Conservation (phyloP, 768 basidiomycete species). For the Leccinellum rugosiceps region DNA sequence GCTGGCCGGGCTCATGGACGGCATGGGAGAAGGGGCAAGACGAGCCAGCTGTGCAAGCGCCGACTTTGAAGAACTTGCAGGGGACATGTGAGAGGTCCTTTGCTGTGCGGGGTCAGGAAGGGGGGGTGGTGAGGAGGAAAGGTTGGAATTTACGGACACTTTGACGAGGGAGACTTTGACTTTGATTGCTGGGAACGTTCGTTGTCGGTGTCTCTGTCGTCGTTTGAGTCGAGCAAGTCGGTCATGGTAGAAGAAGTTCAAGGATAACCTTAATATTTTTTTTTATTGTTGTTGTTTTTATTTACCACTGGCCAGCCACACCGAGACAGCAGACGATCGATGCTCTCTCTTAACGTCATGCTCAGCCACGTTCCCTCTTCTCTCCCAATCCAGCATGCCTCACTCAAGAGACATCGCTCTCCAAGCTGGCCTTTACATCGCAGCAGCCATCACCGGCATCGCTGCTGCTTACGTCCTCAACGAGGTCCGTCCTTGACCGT, state of each 20-base stretch:
- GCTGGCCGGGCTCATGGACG: slow-evolving; percentile 66
- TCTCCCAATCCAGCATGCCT: slow-evolving; percentile 4
- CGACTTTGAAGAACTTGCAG: slow-evolving; percentile 96
- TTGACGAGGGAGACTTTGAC: slow-evolving; percentile 31
- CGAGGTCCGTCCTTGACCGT: slow-evolving; percentile 7
- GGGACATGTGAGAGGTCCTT: slow-evolving; percentile 95
- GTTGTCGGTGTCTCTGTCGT: slow-evolving; percentile 23
- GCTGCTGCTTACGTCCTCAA: slow-evolving; percentile 19
- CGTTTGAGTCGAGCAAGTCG: slow-evolving; percentile 15
- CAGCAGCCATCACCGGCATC: slow-evolving; percentile 15
- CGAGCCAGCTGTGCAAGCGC: slow-evolving; percentile 89
- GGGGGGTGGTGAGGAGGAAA: neutral
- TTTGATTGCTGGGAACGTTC: slow-evolving; percentile 16
- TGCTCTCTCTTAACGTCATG: neutral
- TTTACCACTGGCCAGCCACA: no score
- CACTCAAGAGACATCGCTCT: slow-evolving; percentile 8
- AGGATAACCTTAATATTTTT: no score
- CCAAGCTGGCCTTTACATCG: slow-evolving; percentile 8
- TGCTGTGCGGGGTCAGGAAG: slow-evolving; percentile 37
- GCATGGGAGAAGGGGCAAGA: slow-evolving; percentile 95
- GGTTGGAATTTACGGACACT: slow-evolving; percentile 23
- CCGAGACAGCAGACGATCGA: no score
- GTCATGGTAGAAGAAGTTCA: neutral
- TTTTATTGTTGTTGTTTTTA: no score
- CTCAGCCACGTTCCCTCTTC: neutral